Evolutionary conservation across 1,139 yeast genomes (phyloP).

Genomic region (Hyphopichia khmerensis): DNA sequence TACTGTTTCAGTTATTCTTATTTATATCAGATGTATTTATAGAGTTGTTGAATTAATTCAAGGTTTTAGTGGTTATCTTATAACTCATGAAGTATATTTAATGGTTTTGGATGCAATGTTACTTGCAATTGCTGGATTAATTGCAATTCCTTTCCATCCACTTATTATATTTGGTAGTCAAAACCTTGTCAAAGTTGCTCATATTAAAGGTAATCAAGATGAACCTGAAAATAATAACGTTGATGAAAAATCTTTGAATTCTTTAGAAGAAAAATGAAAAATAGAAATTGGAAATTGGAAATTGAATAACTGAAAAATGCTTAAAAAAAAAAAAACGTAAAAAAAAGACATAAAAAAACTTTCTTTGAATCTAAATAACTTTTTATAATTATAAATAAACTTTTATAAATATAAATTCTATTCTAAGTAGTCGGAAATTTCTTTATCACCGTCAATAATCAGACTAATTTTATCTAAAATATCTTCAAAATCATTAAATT

Average conservation of each 20-base stretch:
- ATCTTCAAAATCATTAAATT: constrained; percentile 73
- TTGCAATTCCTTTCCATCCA: constrained; percentile 63
- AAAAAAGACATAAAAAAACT: too few species aligned
- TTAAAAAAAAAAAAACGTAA: too few species aligned
- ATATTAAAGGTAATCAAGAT: constrained; percentile 1
- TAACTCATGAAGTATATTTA: constrained; percentile 68
- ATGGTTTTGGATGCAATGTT: constrained; percentile 76
- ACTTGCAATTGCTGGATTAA: constrained; percentile 48
- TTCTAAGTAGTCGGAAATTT: neutral
- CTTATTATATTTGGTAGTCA: constrained; percentile 50
- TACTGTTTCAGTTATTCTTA: constrained; percentile 52
- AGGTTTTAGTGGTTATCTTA: constrained; percentile 75
- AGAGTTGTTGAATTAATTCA: constrained; percentile 76
- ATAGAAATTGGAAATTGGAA: too few species aligned
- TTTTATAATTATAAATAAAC: too few species aligned
- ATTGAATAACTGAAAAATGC: too few species aligned
- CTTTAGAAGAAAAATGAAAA: too few species aligned
- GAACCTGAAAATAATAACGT: too few species aligned
- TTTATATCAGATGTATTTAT: constrained; percentile 75
- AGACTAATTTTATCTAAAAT: constrained; percentile 54
- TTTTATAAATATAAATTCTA: neutral
- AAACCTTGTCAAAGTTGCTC: neutral
- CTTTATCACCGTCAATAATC: constrained; percentile 25
- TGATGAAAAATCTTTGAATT: too few species aligned
- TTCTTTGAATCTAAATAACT: too few species aligned